Base-by-base conservation (phyloP, 805 yeast species). In the Jamesozyma piceae region DNA sequence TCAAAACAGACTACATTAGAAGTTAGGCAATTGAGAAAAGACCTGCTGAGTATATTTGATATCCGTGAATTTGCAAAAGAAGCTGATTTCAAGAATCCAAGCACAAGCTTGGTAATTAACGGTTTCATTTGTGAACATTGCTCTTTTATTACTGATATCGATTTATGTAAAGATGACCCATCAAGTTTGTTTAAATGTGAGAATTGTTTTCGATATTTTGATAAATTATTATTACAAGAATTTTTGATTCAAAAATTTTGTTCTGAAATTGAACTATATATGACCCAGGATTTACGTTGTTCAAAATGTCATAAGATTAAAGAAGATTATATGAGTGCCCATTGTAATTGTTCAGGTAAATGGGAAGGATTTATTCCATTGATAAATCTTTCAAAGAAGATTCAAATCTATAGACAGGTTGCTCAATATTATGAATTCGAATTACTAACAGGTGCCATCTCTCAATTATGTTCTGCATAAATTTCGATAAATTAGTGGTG, bases 311-410 rank as follows among this genome's bases (percentile, higher is more conserved):
- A 75, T 21, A 74, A 68, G 43, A 67, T 86, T 43, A 77, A 77
- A 52, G 77, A 74, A 29, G 80, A 76, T 51, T 80, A 81, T 48
- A 69, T 92, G 74, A 73, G 87, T 27, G 69, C 69, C 26, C 78
- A 78, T 58, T 94, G 98, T 62, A 64, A 74, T 18, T 92, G 98
- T 59, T 90, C 98, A 0, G 99, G 99, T 8, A 58, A 64, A 14
- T 88, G 95, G 95, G 67, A 62, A 3, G 80, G 76, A 38, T 77
- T 84, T 0, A 58, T 78, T 18, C 56, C 68, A 4, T 65, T 66
- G 38, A 63, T 56, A 4, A 73, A 69, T 0, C 55, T 87, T 6
- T 61, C 67, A 15, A 64, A 65, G 39, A 68, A 69, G 40, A 53
- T 80, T 3, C 59, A 56, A 5, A 69, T 77, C 0, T 85, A 73